A percentile compares a stretch with the other conserved stretches of the same genome.
Evolutionary conservation across 352 stramenopile genomes (phyloP).

Genomic region (Globisporangium irregulare): DNA sequence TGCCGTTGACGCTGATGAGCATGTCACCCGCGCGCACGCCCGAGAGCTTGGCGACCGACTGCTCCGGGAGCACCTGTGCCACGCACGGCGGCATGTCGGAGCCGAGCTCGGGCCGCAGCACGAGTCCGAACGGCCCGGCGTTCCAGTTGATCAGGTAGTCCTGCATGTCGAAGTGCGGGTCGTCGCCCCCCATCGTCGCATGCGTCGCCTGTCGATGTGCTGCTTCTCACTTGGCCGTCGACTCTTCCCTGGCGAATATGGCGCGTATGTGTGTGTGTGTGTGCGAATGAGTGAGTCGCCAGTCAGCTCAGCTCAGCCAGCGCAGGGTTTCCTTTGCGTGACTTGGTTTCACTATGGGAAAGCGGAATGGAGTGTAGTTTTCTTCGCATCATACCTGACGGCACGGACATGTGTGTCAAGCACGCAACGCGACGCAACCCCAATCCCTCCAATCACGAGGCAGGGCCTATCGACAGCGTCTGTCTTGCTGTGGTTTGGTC

Average conservation of each 20-base stretch:
- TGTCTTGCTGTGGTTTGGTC: too few relatives aligned
- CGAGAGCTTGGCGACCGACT: slow-evolving; percentile 69
- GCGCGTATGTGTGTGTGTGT: background rate
- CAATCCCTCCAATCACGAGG: too few relatives aligned
- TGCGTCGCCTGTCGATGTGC: background rate
- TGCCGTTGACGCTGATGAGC: slow-evolving; percentile 78
- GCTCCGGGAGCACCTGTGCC: slow-evolving; percentile 62
- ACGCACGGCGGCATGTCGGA: slow-evolving; percentile 78
- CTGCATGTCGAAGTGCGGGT: slow-evolving; percentile 36
- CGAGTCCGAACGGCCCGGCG: slow-evolving; percentile 66
- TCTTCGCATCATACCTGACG: too few relatives aligned
- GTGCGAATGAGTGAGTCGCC: too few relatives aligned
- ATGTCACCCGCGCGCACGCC: slow-evolving; percentile 64
- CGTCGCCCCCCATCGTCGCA: slow-evolving; percentile 14
- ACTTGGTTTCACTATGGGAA: too few relatives aligned
- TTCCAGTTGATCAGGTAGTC: slow-evolving; percentile 89
- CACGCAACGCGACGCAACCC: too few relatives aligned
- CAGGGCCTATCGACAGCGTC: too few relatives aligned
- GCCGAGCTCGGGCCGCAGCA: slow-evolving; percentile 67
- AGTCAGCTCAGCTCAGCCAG: too few relatives aligned
- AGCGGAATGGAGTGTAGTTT: too few relatives aligned
- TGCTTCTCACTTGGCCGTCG: background rate
- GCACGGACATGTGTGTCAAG: too few relatives aligned
- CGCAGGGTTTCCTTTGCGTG: too few relatives aligned
- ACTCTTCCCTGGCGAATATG: background rate